Conservation (phyloP, 176 grass and related monocot genomes). For the Bonia amplexicaulis region DNA sequence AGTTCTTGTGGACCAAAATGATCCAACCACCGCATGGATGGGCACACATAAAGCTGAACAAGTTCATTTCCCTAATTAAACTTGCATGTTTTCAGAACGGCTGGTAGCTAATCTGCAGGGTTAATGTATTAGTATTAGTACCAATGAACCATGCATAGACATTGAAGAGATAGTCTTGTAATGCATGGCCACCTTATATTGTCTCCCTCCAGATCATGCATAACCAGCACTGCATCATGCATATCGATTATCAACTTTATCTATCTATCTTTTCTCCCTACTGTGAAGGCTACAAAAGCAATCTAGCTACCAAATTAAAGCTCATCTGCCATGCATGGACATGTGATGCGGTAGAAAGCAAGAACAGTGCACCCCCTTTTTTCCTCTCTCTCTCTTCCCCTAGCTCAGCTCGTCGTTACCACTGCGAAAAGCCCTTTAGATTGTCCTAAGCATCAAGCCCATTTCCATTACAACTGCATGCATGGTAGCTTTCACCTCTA, state of each 20-base stretch:
- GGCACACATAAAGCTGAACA: background rate
- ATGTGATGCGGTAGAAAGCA: conserved; percentile 11
- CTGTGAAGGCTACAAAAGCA: conserved; percentile 5
- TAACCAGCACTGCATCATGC: background rate
- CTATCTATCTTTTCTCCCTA: background rate
- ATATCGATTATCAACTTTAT: background rate
- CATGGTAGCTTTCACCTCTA: background rate
- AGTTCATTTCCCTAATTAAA: background rate
- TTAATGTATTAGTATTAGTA: background rate
- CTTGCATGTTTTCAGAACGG: background rate
- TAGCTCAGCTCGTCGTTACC: background rate
- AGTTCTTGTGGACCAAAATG: background rate
- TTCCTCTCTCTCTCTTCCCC: background rate
- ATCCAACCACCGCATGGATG: background rate
- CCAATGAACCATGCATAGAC: background rate
- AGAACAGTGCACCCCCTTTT: background rate
- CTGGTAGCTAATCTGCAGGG: background rate
- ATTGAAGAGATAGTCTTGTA: background rate
- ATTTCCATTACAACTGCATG: background rate
- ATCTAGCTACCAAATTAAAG: background rate
- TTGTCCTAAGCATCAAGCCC: background rate
- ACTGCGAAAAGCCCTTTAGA: background rate
- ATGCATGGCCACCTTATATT: background rate
- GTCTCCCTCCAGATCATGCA: background rate
- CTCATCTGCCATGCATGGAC: background rate